These are phyloP conservation scores for Phlebiopsis gigantea DNA, from an alignment of 768 basidiomycete genomes.

Conservation along the genomic window DNA sequence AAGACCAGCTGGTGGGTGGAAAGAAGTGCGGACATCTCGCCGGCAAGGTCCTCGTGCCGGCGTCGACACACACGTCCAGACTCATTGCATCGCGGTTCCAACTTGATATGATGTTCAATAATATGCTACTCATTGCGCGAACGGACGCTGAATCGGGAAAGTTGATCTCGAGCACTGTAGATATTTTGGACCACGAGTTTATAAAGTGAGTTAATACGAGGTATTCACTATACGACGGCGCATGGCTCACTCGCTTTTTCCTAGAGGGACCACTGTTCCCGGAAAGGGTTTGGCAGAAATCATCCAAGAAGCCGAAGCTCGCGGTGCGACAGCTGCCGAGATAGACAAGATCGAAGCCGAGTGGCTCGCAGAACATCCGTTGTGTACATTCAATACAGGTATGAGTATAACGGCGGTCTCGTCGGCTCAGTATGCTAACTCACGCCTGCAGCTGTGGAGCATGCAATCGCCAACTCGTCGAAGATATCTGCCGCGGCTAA, in stretches of 20 bases:
- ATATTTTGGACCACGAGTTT: conserved; percentile 76
- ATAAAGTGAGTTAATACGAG: conserved; percentile 49
- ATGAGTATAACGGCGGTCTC: background rate
- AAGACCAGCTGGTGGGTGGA: conserved; percentile 91
- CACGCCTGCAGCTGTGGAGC: conserved; percentile 45
- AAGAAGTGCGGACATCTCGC: conserved; percentile 94
- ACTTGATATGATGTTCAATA: conserved; percentile 82
- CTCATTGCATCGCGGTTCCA: conserved; percentile 86
- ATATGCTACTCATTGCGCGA: conserved; percentile 86
- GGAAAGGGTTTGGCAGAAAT: conserved; percentile 59
- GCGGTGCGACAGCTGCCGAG: conserved; percentile 59
- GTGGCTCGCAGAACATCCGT: conserved; percentile 63
- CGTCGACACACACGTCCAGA: conserved; percentile 80
- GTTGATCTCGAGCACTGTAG: conserved; percentile 80
- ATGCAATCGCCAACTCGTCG: conserved; percentile 47
- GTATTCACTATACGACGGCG: background rate
- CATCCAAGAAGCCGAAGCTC: conserved; percentile 60
- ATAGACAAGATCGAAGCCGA: conserved; percentile 69
- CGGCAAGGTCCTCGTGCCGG: conserved; percentile 90
- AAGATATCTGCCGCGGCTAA: conserved; percentile 35
- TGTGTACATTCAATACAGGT: conserved; percentile 88
- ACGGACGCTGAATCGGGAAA: conserved; percentile 89
- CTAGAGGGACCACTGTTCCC: conserved; percentile 26
- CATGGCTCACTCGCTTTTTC: conserved; percentile 30
- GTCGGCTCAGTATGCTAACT: background rate